Base-by-base conservation (phyloP, 352 stramenopile genomes). In the Chrysophaeum taylorii region DNA sequence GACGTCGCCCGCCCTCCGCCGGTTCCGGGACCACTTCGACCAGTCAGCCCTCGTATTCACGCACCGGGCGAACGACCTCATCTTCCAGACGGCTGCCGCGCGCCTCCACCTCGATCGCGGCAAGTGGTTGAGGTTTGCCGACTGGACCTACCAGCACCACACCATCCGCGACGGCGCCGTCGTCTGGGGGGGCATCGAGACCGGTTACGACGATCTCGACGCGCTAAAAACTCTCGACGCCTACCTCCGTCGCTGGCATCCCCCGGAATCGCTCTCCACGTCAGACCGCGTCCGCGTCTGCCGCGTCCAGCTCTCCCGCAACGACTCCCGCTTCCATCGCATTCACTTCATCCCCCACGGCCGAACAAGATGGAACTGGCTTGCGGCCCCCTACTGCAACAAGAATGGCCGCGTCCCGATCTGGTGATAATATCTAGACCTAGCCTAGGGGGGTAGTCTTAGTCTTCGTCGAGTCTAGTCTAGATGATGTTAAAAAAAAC, bases 1-100 rank as follows among this genome's bases (percentile, higher is more conserved):
- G 57, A 66, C 57, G 27, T 35, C 52, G 52, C 27, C 25, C 27
- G 27, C 52, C 27, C 9, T 63, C 52, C 7, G 27, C 14, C 14
- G 14, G 7, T 63, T 38, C 23, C 52, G 52, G 2, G 5, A 4
- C 33, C 33, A 31, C 35, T 66, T 66, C 35, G 57, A 66, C 57
- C 12, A 7, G 16, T 66, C 57, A 2, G 57, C 14, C 15, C n/a
- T 66, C 9, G 45, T 66, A 7, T 66, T 66, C 36, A 37, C 33
- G 9, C 33, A 66, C 57, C 57, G 57, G 16, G 29, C 41, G 33
- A 66, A 66, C 57, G 57, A 66, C 57, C 57, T 66, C 57, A 66
- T 66, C 57, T 66, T 66, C 36, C 57, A 66, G 35, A 66, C 33
- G 33, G 57, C 57, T 7, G 57, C 57, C 16, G 15, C 45, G 16